phyloP scores from a whole-genome alignment of 2,329 filamentous ascomycete genomes.

The Colletotrichum phormii region DNA sequence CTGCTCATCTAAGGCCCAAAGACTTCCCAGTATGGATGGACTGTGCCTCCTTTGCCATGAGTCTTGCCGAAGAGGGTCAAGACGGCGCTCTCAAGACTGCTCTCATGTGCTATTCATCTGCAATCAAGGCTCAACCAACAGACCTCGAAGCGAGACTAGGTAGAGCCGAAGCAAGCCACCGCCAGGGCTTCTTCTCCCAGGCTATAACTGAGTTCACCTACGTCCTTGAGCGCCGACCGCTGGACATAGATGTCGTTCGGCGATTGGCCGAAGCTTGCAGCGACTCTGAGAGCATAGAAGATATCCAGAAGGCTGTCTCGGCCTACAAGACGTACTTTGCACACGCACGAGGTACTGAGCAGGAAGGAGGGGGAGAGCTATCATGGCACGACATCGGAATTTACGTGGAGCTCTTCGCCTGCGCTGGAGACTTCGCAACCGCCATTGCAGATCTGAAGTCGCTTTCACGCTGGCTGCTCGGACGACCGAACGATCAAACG shows the following conservation, averaged over 20 bases:
- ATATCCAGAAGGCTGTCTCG: constrained; percentile 54
- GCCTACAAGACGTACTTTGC: constrained; percentile 63
- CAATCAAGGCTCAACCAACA: constrained; percentile 67
- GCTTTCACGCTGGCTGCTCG: constrained; percentile 84
- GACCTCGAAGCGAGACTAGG: constrained; percentile 69
- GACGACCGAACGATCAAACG: constrained; percentile 76
- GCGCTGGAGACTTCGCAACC: constrained; percentile 69
- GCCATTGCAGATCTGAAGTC: constrained; percentile 78
- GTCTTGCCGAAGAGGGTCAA: constrained; percentile 58
- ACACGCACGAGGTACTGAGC: constrained; percentile 48
- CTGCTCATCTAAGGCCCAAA: constrained; percentile 72
- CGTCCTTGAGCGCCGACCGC: constrained; percentile 62
- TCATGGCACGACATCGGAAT: constrained; percentile 88
- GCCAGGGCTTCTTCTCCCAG: constrained; percentile 63
- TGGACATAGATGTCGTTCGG: constrained; percentile 66
- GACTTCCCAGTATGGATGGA: constrained; percentile 69
- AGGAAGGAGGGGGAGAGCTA: constrained; percentile 50
- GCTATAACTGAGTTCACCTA: constrained; percentile 69
- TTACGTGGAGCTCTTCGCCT: constrained; percentile 83
- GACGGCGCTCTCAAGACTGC: constrained; percentile 65
- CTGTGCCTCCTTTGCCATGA: constrained; percentile 68
- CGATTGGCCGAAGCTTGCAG: constrained; percentile 69
- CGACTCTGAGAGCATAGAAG: constrained; percentile 61
- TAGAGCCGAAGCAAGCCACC: constrained; percentile 68
- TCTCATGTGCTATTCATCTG: constrained; percentile 69